Base-by-base conservation (phyloP, 2,329 filamentous ascomycete species). In the Verticillium nubilum region DNA sequence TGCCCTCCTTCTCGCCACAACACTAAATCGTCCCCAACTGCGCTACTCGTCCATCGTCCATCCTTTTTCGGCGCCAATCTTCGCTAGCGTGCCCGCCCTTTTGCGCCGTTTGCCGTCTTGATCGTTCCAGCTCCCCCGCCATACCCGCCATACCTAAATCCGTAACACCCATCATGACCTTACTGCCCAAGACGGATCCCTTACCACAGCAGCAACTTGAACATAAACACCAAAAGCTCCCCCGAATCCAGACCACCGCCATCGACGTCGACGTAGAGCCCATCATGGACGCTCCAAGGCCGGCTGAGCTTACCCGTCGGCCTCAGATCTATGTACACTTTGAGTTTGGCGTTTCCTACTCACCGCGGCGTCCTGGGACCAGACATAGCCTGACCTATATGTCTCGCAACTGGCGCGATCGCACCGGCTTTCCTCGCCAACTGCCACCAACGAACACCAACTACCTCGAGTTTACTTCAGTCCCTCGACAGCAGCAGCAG, bases 311-410 rank as follows among this genome's bases (percentile, higher is more conserved):
- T 64, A 47, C 42, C 25, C 42, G 42, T 7, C 42, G 60, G 70
- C 78, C 77, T 28, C 77, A 79, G 60, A 70, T 83, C 58, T 83
- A 81, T 60, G 69, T 83, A 10, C 77, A 80, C 58, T 69, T 84
- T 60, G 80, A 82, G 65, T 80, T 83, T 60, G 79, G 81, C 29
- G 69, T 84, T 26, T 81, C 80, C 1, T 82, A 78, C 75, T 74
- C 75, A 27, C 72, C 73, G n/a, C 74, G 74, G 42, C 73, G 78
- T 59, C 61, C 74, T 13, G 72, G 76, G 13, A 78, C 75, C 60
- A 75, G 70, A 57, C 78, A 79, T 61, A 75, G 76, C 28, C 61
- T 80, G 61, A 78, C 78, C 52, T 82, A 80, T 63, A 76, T 74
- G 63, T 82, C 80, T 19, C 75, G 75, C 59, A 75, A 72, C 58